Percentiles rank a stretch among this genome's conserved stretches.
These are phyloP conservation scores for Thalassia testudinum DNA, from an alignment of 116 monocot species.

Conservation along the genomic window DNA sequence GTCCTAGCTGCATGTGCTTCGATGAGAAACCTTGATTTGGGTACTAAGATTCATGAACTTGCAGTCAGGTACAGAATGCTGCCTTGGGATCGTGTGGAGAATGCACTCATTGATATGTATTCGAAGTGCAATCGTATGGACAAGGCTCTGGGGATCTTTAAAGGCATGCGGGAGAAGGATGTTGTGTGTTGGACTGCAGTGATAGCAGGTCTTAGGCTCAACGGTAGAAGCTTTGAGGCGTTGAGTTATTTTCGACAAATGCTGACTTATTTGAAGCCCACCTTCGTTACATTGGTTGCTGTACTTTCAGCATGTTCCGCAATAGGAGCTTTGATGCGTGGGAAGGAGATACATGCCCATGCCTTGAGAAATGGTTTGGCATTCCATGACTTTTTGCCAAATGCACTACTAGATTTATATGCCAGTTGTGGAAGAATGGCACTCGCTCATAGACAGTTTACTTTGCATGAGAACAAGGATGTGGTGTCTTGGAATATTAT, in stretches of 20 bases:
- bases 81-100: conserved; percentile 22
- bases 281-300: conserved; percentile 35
- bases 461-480: too few species aligned
- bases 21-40: conserved; percentile 37
- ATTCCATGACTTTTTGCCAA: conserved; percentile 40
- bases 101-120: conserved; percentile 90
- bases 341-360: conserved; percentile 90
- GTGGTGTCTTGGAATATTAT: too few species aligned
- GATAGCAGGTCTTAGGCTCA: conserved; percentile 44
- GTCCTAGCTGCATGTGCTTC: conserved; percentile 52
- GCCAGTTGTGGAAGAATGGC: conserved; percentile 61
- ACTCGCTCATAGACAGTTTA: conserved; percentile 35
- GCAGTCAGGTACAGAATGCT: conserved; percentile 32
- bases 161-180: conserved; percentile 48
- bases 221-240: conserved; percentile 38
- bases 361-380: conserved; percentile 24
- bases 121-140: conserved; percentile 64
- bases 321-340: conserved; percentile 51
- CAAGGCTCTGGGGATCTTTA: conserved; percentile 46
- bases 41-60: conserved; percentile 44
- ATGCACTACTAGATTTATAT: conserved; percentile 59
- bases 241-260: conserved; percentile 38
- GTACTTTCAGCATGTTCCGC: conserved; percentile 32
- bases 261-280: conserved; percentile 38
- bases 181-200: conserved; percentile 68